Evolutionary conservation across 2,329 filamentous ascomycete genomes (phyloP).

Genomic region (Penicillium sp.): DNA sequence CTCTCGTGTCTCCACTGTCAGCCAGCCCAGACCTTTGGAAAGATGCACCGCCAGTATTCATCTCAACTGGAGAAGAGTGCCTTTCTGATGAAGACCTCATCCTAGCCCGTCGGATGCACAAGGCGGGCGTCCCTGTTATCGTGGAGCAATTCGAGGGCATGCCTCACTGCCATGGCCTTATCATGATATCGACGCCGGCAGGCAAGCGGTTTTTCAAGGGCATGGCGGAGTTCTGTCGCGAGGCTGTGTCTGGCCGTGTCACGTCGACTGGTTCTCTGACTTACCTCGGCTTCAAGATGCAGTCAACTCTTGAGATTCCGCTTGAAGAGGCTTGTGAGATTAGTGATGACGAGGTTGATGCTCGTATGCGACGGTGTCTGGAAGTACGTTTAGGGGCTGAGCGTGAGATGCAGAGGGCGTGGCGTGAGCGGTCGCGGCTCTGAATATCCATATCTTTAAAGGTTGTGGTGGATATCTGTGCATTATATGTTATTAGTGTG

Average conservation of each 20-base stretch:
- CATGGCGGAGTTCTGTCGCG: conserved; percentile 52
- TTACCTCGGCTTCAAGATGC: conserved; percentile 29
- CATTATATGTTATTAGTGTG: background rate
- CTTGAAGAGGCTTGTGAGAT: conserved; percentile 32
- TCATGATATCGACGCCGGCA: conserved; percentile 48
- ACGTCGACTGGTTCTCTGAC: conserved; percentile 28
- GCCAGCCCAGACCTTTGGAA: conserved; percentile 37
- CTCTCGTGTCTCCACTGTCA: conserved; percentile 40
- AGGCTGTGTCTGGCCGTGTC: conserved; percentile 29
- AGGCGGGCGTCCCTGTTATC: conserved; percentile 34
- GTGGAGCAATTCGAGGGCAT: conserved; percentile 44
- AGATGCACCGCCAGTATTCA: conserved; percentile 39
- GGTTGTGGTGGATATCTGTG: background rate
- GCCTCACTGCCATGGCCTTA: conserved; percentile 51
- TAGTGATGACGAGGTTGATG: conserved; percentile 36
- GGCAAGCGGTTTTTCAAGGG: conserved; percentile 51
- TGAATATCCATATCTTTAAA: conserved; percentile 10
- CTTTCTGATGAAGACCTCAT: conserved; percentile 41
- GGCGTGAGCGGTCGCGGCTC: conserved; percentile 31
- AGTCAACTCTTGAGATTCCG: conserved; percentile 26
- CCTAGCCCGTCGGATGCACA: conserved; percentile 38
- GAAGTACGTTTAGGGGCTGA: conserved; percentile 36
- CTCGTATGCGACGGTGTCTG: conserved; percentile 24
- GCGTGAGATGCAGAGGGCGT: conserved; percentile 28
- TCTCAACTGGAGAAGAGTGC: conserved; percentile 40